Evolutionary conservation across 1,284 basidiomycete genomes (phyloP).

Genomic region (Phylloporus gajari): DNA sequence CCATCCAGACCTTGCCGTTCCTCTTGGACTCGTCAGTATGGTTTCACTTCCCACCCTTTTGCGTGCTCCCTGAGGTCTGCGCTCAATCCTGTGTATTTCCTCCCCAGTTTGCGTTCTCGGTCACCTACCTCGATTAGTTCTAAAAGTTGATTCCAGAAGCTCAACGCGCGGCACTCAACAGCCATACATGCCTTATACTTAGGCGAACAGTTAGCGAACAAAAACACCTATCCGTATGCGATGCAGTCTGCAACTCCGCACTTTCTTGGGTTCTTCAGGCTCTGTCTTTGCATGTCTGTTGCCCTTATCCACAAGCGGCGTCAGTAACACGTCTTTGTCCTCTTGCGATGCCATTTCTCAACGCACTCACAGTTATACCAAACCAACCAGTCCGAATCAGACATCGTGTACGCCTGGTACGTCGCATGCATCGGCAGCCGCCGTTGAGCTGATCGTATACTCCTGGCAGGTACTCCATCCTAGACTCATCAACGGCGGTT

Average conservation of each 20-base stretch:
- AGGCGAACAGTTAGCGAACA: constrained; percentile 2
- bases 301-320: constrained; percentile 78
- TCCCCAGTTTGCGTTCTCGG: too few relatives aligned
- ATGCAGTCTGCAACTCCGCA: constrained; percentile 63
- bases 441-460: constrained; percentile 78
- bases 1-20: too few relatives aligned
- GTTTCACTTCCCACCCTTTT: too few relatives aligned
- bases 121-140: too few relatives aligned
- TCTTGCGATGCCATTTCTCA: constrained; percentile 20
- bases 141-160: too few relatives aligned
- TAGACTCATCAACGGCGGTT: constrained; percentile 63
- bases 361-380: neutral
- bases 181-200: too few relatives aligned
- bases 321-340: constrained; percentile 58
- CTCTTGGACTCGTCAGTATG: too few relatives aligned
- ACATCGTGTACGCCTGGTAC: constrained; percentile 56
- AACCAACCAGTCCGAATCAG: constrained; percentile 40
- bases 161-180: too few relatives aligned
- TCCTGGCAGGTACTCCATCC: constrained; percentile 72
- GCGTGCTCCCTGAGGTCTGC: too few relatives aligned
- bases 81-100: too few relatives aligned
- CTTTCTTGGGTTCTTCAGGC: constrained; percentile 71
- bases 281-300: constrained; percentile 75
- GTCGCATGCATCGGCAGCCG: constrained; percentile 48
- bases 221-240: constrained; percentile 71